Conservation (phyloP, 257 asterid species). For the Voacanga thouarsii region DNA sequence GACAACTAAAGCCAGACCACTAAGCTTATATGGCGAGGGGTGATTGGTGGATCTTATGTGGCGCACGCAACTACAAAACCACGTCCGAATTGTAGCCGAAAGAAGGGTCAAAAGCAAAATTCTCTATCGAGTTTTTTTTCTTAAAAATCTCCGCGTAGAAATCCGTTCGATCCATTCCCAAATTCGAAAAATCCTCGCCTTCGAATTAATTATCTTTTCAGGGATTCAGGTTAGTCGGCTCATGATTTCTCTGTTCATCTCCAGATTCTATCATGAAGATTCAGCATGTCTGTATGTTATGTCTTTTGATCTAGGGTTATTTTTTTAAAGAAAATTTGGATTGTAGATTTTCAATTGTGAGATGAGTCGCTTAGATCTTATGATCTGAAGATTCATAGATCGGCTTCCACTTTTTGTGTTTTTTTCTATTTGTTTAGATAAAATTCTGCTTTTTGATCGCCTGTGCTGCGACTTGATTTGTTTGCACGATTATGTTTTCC, state of each 20-base stretch:
- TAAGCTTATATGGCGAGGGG: neutral
- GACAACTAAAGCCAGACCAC: too few relatives aligned
- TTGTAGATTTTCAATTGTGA: neutral
- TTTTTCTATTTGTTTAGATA: neutral
- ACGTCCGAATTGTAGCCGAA: neutral
- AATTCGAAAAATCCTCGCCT: neutral
- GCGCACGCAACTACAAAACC: neutral
- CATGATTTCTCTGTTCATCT: neutral
- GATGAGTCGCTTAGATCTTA: neutral
- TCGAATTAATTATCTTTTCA: neutral
- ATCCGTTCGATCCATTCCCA: neutral
- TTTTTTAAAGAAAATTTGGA: neutral
- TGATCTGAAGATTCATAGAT: constrained; percentile 1
- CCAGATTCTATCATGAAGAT: neutral
- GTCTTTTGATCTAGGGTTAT: neutral
- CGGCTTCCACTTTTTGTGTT: neutral
- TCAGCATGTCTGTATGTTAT: neutral
- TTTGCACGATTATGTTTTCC: neutral
- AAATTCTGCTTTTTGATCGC: neutral
- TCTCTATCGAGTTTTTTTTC: neutral
- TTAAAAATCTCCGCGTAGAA: neutral
- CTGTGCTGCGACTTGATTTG: neutral
- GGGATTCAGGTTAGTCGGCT: constrained; percentile 2
- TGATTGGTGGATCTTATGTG: constrained; percentile 16
- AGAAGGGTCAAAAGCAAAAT: neutral